Evolutionary conservation across 495 filamentous ascomycete genomes (phyloP), one percentile per base, ranked within the genome.

Genomic region (Pyronema domesticum): DNA sequence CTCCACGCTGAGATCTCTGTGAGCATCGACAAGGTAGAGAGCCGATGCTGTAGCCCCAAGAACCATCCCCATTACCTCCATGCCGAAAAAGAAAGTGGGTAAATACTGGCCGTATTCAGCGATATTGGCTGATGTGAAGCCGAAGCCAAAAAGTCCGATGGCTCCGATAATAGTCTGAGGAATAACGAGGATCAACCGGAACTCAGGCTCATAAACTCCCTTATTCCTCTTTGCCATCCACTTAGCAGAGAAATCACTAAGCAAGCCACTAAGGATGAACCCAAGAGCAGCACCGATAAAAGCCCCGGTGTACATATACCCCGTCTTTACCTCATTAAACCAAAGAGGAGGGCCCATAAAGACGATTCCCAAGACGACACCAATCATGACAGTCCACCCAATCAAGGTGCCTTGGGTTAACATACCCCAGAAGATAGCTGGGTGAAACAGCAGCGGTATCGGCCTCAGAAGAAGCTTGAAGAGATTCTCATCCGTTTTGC

Each of bases 321-420:
- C 89, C 1, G 82, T 85, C 54, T 88, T 65, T 23, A 84, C 82
- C 66, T 93, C 85, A 57, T 74, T 69, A 70, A 89, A 94, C 73
- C 76, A 89, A 23, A 88, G 72, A 0, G 89, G 89, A 3, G 82
- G 78, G 7, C 79, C 76, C 19, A 89, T 71, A 69, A 94, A 89
- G 54, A 95, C 80, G 51, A 79, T 80, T 7, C 85, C 87, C 19
- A 95, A 69, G 52, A 91, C 78, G 23, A 94, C 83, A 46, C 88
- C 88, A 51, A 95, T 91, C 63, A 95, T 81, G 7, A 95, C 89
- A 3, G 86, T 88, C 89, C 89, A 95, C 56, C 89, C 89, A 57
- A 95, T 93, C 55, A 94, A 73, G 1, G 85, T 77, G 10, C 88
- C 88, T 74, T 95, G 89, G 44, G 86, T 94, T 1, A 95, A 71